phyloP scores from a whole-genome alignment of 2,329 filamentous ascomycete genomes.

The Diaporthe humulicola region DNA sequence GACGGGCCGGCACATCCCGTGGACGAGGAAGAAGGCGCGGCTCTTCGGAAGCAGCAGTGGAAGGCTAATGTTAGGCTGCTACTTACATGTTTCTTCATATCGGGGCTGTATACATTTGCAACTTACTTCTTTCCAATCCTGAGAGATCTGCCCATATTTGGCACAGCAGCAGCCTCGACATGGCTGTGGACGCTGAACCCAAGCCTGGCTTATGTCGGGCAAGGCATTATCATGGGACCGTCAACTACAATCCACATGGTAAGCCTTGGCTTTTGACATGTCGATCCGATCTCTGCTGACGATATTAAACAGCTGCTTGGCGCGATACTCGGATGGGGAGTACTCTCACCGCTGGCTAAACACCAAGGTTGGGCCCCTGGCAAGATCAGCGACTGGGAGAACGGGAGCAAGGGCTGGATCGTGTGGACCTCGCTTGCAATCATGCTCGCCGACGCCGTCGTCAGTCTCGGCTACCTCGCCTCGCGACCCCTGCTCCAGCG shows the following conservation, averaged over 20 bases:
- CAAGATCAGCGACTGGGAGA: constrained; percentile 87
- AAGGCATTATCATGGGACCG: constrained; percentile 98
- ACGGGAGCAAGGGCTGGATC: constrained; percentile 97
- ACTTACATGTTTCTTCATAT: constrained; percentile 69
- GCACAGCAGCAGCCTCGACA: constrained; percentile 76
- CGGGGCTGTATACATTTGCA: constrained; percentile 78
- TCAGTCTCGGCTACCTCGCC: constrained; percentile 86
- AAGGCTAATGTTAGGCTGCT: constrained; percentile 66
- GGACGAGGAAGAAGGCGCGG: constrained; percentile 44
- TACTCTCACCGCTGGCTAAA: constrained; percentile 92
- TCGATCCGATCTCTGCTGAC: background rate
- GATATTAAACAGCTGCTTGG: constrained; percentile 69
- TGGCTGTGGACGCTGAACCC: constrained; percentile 99
- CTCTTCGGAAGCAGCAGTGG: constrained; percentile 53
- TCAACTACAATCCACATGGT: constrained; percentile 94
- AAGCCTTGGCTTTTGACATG: background rate
- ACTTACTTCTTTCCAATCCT: constrained; percentile 93
- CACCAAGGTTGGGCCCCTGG: constrained; percentile 90
- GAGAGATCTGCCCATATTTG: constrained; percentile 89
- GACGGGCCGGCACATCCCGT: constrained; percentile 35
- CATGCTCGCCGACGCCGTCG: constrained; percentile 93
- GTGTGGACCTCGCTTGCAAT: constrained; percentile 97
- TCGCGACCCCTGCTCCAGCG: constrained; percentile 69
- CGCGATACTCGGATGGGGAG: constrained; percentile 88
- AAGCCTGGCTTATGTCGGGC: constrained; percentile 95